Percentiles rank a stretch among this genome's conserved stretches.
These are phyloP conservation scores for Pulveroboletus ravenelii DNA, from an alignment of 768 basidiomycete species.

Conservation along the genomic window DNA sequence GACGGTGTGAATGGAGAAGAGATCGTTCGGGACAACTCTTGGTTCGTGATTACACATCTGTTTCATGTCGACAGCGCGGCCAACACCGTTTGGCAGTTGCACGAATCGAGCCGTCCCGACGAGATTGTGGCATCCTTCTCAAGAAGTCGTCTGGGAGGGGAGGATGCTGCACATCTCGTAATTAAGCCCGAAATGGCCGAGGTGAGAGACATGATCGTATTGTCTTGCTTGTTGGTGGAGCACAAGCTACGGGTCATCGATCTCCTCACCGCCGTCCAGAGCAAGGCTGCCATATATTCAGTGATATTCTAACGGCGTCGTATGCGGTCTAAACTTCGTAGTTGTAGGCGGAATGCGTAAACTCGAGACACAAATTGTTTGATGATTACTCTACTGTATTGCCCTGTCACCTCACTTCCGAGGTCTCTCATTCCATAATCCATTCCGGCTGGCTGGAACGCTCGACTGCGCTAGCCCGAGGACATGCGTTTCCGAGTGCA, in stretches of 20 bases:
- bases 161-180: slow-evolving; percentile 3
- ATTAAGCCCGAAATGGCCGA: slow-evolving; percentile 12
- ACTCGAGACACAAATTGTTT: not conserved
- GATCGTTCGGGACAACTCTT: slow-evolving; percentile 2
- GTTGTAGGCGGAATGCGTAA: not conserved
- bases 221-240: slow-evolving; percentile 19
- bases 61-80: not conserved
- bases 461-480: not conserved
- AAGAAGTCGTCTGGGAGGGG: not conserved
- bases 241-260: slow-evolving; percentile 4
- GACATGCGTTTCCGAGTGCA: not conserved
- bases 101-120: slow-evolving; percentile 3
- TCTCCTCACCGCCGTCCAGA: not conserved
- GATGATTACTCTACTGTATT: no score
- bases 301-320: not conserved
- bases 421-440: not conserved
- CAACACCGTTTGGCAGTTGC: slow-evolving; percentile 3
- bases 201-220: slow-evolving; percentile 14
- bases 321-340: not conserved
- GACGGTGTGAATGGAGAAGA: slow-evolving; percentile 14
- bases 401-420: no score
- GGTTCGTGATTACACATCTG: slow-evolving; percentile 6
- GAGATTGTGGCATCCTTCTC: slow-evolving; percentile 14
- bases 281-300: not conserved
- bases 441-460: not conserved